These are phyloP conservation scores for Trichodelitschia bisporula DNA, from an alignment of 495 filamentous ascomycete species.

Conservation along the genomic window DNA sequence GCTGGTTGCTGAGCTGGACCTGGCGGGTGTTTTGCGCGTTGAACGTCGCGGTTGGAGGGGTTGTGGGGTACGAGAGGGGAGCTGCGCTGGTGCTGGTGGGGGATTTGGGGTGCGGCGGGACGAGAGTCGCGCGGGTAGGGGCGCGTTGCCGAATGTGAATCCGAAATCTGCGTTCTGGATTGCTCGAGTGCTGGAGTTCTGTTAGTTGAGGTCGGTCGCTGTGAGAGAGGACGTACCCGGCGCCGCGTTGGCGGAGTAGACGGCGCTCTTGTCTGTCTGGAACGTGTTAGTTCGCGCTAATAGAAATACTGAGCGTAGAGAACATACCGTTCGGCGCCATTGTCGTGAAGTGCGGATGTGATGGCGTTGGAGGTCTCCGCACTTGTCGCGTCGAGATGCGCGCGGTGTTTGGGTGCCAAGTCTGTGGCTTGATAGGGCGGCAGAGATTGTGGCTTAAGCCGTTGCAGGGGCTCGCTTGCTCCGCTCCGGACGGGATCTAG, in stretches of 20 bases:
- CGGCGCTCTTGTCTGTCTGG: conserved; percentile 1
- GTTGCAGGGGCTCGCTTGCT: background rate
- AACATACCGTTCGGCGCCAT: no score
- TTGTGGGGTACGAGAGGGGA: background rate
- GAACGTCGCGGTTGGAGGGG: background rate
- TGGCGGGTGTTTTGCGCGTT: background rate
- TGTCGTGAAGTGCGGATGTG: background rate
- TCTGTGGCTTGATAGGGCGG: background rate
- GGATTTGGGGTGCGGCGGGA: background rate
- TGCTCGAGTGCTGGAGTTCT: background rate
- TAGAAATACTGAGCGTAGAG: no score
- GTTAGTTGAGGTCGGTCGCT: background rate
- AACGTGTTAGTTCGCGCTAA: background rate
- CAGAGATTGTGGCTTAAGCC: background rate
- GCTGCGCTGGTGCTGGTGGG: background rate
- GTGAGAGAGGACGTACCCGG: background rate
- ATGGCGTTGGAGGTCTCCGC: background rate
- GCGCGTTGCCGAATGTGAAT: background rate
- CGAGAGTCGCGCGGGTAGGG: no score
- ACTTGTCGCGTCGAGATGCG: background rate
- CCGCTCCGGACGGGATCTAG: background rate
- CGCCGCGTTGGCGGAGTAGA: background rate
- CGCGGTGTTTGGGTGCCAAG: background rate
- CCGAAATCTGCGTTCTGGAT: background rate
- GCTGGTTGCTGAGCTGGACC: no score